A percentile compares a stretch with the other conserved stretches of the same genome.
Evolutionary conservation across 2,329 filamentous ascomycete genomes (phyloP).

Genomic region (Fusarium sp.): DNA sequence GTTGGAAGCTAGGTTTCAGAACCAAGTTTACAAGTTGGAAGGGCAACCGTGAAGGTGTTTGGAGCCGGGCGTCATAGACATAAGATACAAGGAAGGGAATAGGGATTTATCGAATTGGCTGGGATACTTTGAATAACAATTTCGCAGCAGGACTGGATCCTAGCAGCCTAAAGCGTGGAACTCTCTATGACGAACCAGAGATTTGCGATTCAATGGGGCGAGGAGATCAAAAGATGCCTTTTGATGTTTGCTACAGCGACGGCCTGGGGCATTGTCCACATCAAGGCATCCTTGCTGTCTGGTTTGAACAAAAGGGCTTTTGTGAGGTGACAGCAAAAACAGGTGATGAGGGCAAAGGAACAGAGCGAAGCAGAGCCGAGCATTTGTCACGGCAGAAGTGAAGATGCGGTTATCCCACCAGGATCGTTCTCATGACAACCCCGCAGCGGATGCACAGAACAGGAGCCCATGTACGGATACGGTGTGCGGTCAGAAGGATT

Average conservation of each 20-base stretch:
- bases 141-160: not conserved
- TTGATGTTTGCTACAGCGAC: not conserved
- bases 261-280: not conserved
- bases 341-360: not conserved
- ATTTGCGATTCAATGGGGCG: constrained; percentile 13
- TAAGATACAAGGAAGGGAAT: constrained; percentile 1
- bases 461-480: constrained; percentile 17
- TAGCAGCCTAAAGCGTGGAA: not conserved
- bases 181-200: constrained; percentile 16
- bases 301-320: not conserved
- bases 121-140: not conserved
- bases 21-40: constrained; percentile 37
- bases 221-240: constrained; percentile 30
- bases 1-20: constrained; percentile 32
- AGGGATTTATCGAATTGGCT: not conserved
- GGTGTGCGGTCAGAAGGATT: constrained; percentile 21
- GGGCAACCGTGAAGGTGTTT: constrained; percentile 12
- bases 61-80: constrained; percentile 28
- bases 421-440: constrained; percentile 21
- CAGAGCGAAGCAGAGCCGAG: not conserved
- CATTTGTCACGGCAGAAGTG: not conserved
- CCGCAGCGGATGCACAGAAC: constrained; percentile 14
- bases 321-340: constrained; percentile 1
- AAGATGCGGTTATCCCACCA: not conserved
- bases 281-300: constrained; percentile 22